Base-by-base conservation (phyloP, 768 basidiomycete species). In the Leccinum broughii region DNA sequence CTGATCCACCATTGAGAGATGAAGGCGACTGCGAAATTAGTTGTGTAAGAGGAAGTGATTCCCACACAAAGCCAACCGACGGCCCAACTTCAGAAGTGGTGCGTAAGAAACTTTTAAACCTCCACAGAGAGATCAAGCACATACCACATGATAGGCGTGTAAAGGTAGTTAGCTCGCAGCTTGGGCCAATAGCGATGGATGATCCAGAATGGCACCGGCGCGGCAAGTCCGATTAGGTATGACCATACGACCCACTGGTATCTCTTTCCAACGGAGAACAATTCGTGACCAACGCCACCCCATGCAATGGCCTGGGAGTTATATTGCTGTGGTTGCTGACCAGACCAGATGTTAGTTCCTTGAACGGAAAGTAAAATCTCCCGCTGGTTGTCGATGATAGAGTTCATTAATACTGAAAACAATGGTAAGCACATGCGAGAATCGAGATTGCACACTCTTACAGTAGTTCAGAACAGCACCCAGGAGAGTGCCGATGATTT, bases 401-500 rank as follows among this genome's bases (percentile, higher is more conserved):
- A 78, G 62, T 83, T 85, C 85, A 86, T 85, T 54, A 88, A 65
- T 46, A 86, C 80, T 74, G 77, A 65, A 78, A 54, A 78, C 64
- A 24, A 14, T 4, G 32, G 32, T 56, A 17, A 64, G 49, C 57
- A 13, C 17, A 8, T 24, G 30, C 1, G 37, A 41, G 9, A 26
- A 53, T 50, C 20, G 4, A 11, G 8, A 20, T 15, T 15, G 13
- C 2, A 11, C 7, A 26, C 28, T 51, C 76, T 53, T 50, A 80
- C 82, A 62, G 55, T 78, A 83, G 66, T 80, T 82, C 53, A 82
- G 67, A 55, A 81, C 63, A 35, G 78, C 74, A 10, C 81, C 86
- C 34, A 88, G 72, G 48, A 88, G 71, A 6, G 85, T 82, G 1
- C 87, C 86, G 44, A 80, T 57, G 37, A 76, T 79, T 64, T 87